Conservation (phyloP, 208 protist genomes). For the Zelonia costaricensis region DNA sequence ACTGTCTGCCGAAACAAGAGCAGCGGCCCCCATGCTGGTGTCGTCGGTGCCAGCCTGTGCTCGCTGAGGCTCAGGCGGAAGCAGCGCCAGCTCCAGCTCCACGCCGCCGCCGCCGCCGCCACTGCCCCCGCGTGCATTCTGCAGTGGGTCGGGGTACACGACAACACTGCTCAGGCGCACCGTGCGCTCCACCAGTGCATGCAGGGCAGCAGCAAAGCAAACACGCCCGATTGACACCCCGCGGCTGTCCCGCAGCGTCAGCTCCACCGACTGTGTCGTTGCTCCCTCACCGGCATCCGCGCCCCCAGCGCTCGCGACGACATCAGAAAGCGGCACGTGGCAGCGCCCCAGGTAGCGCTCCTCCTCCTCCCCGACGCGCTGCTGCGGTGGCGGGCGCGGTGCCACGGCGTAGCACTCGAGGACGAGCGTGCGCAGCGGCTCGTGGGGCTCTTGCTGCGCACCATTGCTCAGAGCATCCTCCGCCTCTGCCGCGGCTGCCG, state of each 20-base stretch:
- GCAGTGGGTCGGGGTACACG: constrained; percentile 3
- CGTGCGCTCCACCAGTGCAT: constrained; percentile 6
- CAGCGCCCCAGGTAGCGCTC: constrained; percentile 5
- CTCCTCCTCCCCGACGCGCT: background rate
- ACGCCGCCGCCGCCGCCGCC: background rate
- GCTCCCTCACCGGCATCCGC: background rate
- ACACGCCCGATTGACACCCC: constrained; percentile 3
- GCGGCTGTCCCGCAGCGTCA: constrained; percentile 6
- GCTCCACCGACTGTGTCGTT: background rate
- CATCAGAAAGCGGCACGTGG: background rate
- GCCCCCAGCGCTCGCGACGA: background rate
- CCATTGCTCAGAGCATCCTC: too few relatives aligned
- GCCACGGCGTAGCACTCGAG: constrained; percentile 18
- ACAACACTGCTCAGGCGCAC: constrained; percentile 2
- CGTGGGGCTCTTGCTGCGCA: background rate
- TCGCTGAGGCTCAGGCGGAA: background rate
- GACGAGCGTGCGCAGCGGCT: background rate
- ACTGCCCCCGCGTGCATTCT: too few relatives aligned
- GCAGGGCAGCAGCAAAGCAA: constrained; percentile 4
- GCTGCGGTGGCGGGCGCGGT: too few relatives aligned
- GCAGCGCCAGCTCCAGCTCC: background rate
- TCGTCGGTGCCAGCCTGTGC: background rate
- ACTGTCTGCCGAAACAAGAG: background rate
- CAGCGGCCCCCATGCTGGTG: background rate
- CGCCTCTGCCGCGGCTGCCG: too few relatives aligned